Base-by-base conservation (phyloP, 2,329 filamentous ascomycete species). In the Westerdykella aurantiaca region DNA sequence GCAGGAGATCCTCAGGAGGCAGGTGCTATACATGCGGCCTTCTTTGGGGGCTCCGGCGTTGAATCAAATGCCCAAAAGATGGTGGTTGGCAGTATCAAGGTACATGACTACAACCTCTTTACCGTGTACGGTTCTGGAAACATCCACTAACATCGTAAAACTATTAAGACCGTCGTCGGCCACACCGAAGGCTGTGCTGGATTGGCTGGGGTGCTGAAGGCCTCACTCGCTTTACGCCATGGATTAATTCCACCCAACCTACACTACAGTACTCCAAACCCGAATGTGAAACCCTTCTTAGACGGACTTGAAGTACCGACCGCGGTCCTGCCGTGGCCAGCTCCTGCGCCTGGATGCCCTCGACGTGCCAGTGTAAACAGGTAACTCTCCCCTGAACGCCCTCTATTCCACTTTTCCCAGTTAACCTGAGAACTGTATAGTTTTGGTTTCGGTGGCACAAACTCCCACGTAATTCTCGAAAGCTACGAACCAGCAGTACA, bases 101-200 rank as follows among this genome's bases (percentile, higher is more conserved):
- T 21, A 21, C 18, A 21, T 21, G 18, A 21, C 18, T 21, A 21
- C 6, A 21, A 21, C 18, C 18, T 21, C 18, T 21, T 21, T 21
- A 21, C 18, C 18, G 18, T 21, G 18, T 21, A 21, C 18, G 18
- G 18, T 21, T 21, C 6, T 21, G 18, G 18, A 21, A 21, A 21
- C 18, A 21, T 21, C 18, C 18, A 21, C 18, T 21, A 21, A 21
- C 18, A 21, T 21, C 18, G 18, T 21, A 21, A 21, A 21, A 55
- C 50, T 0, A 53, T 63, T 14, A 62, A 52, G 66, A 72, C 59
- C 55, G 64, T 71, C 18, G 56, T 73, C 29, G 70, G 71, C 1
- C 71, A 73, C 44, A 60, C 63, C 1, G 68, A 73, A 50, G 68
- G 63, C 7, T 57, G 64, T 2, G 63, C 67, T 6, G 69, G 68